Percentiles rank a stretch among this genome's conserved stretches.
These are phyloP conservation scores for Keithomyces neogunnii DNA, from an alignment of 2,329 filamentous ascomycete genomes.

Conservation along the genomic window DNA sequence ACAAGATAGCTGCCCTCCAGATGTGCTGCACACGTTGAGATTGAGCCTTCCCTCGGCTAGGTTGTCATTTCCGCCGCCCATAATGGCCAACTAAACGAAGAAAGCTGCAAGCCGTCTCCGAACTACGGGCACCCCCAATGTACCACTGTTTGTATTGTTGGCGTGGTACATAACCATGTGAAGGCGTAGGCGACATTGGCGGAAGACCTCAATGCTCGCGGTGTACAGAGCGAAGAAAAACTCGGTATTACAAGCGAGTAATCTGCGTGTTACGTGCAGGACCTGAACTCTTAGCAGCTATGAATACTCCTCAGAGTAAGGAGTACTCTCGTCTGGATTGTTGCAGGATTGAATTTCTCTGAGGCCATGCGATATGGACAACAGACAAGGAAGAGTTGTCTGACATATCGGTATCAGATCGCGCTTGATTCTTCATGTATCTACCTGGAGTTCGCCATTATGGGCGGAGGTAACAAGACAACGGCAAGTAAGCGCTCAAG, in stretches of 20 bases:
- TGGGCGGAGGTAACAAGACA: background rate
- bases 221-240: background rate
- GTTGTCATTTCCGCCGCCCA: too few species aligned
- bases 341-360: background rate
- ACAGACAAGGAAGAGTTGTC: background rate
- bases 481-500: background rate
- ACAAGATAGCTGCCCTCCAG: too few species aligned
- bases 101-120: background rate
- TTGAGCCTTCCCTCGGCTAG: too few species aligned
- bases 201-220: background rate
- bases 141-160: background rate
- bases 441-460: background rate
- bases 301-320: background rate
- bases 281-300: too few species aligned
- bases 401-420: background rate
- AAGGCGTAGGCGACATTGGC: background rate
- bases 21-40: too few species aligned
- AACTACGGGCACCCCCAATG: background rate
- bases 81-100: background rate
- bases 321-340: background rate
- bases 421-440: background rate
- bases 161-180: background rate
- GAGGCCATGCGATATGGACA: background rate
- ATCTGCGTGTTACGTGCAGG: background rate
- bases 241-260: background rate